Evolutionary conservation across 805 yeast species (phyloP), one percentile per base, ranked within the genome.

Genomic region (Nakazawaea ishiwadae): DNA sequence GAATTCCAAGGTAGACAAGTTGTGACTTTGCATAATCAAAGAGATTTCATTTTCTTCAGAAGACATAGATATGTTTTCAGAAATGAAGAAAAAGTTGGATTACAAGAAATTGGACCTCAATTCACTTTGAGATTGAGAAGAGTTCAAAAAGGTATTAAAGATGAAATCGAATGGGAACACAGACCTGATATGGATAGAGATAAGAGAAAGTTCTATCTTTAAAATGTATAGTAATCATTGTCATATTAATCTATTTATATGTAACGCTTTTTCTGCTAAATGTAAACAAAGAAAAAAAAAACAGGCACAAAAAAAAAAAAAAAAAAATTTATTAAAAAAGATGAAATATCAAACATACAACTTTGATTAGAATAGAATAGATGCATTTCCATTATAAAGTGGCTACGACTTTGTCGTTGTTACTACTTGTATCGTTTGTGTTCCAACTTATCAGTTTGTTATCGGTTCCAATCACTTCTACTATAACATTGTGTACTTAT

Each of bases 31-130:
- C 99, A 93, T 60, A 93, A 93, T 59, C 99, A 93, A 61, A 75
- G 99, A 69, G 99, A 93, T 61, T 93, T 74, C 59, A 85, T 93
- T 32, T 93, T 93, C 55, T 91, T 93, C 72, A 77, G 99, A 66
- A 79, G 97, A 65, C 99, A 93, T 58, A 76, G 99, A 54, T 93
- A 93, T 54, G 69, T 88, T 1, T 93, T 93, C 66, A 74, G 77
- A 56, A 85, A 88, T 58, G 96, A 89, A 51, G 95, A 88, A 60
- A 81, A 79, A 53, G 97, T 91, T 2, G 99, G 98, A 6, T 66
- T 93, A 38, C 99, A 93, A 56, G 99, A 93, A 58, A 67, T 93
- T 33, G 99, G 99, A 0, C 99, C 99, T 1, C 97, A 90, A 62
- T 93, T 93, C 62, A 93, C 99, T 1, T 65, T 93, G 59, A 82